These are phyloP conservation scores for Sporobolomyces roseus DNA, from an alignment of 768 basidiomycete genomes.

Conservation along the genomic window DNA sequence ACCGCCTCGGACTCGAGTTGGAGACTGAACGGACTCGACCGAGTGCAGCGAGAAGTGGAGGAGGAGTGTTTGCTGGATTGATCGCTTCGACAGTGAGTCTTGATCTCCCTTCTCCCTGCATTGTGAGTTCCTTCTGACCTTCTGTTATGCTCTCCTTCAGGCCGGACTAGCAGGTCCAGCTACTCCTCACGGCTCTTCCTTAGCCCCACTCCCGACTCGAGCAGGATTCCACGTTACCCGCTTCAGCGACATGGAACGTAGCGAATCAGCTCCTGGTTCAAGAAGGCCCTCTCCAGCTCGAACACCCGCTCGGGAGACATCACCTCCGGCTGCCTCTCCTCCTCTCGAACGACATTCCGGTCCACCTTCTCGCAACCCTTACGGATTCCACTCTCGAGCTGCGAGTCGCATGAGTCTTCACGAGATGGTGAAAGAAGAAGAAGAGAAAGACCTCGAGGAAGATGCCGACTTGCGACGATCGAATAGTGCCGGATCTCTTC, in stretches of 20 bases:
- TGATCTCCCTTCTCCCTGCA: not conserved
- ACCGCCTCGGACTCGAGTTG: conserved; percentile 42
- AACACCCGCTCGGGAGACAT: not conserved
- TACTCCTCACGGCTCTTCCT: not conserved
- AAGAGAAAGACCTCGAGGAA: conserved; percentile 11
- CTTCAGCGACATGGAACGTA: conserved; percentile 1
- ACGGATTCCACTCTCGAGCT: not conserved
- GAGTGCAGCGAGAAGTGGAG: conserved; percentile 52
- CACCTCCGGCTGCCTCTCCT: not conserved
- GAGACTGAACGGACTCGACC: conserved; percentile 45
- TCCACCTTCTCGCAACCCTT: not conserved
- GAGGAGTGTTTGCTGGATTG: conserved; percentile 30
- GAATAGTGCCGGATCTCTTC: not conserved
- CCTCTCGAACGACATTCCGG: not conserved
- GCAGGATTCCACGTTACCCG: conserved; percentile 27
- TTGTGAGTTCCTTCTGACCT: not conserved
- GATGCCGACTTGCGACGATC: not conserved
- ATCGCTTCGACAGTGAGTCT: conserved; percentile 19
- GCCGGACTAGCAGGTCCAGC: conserved; percentile 20
- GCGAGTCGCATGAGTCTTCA: conserved; percentile 24
- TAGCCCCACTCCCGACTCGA: conserved; percentile 24
- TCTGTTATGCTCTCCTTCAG: not conserved
- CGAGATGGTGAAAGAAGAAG: conserved; percentile 34
- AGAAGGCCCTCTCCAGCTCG: not conserved
- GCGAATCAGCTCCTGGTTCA: not conserved